Base-by-base conservation (phyloP, 805 yeast genomes). In the Debaryomyces tyrocola region DNA sequence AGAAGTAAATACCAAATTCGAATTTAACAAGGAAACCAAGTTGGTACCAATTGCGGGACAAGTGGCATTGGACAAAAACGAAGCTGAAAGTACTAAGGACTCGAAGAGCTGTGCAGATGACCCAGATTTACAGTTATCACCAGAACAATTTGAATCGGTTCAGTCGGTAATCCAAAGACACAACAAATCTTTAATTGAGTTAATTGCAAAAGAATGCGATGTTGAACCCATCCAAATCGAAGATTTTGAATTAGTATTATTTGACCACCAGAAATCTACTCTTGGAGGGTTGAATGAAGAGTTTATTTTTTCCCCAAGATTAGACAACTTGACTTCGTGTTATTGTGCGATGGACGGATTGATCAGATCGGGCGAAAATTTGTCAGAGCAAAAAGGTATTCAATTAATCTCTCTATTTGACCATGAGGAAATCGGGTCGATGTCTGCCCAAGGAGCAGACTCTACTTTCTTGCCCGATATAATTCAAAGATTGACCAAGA, bases 361-460 rank as follows among this genome's bases (percentile, higher is more conserved):
- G 41, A 69, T 87, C 35, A 78, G 78, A 46, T 69, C 88, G 2
- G 67, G 79, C 0, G 62, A 69, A 10, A 57, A 62, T 15, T 63
- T 85, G 36, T 67, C 62, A 0, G 55, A 66, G 0, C 85, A 82
- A 46, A 51, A 69, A 2, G 85, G 88, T 37, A 82, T 90, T 36
- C 83, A 86, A 59, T 64, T 91, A 60, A 76, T 90, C 45, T 84
- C 96, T 0, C 73, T 91, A 49, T 92, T 94, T 64, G 99, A 92
- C 64, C 98, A 94, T 65, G 99, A 92, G 67, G 99, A 92, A 65
- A 78, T 92, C 54, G 99, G 99, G 0, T 90, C 97, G 1, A 75
- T 83, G 7, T 86, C 96, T 14, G 96, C 96, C 11, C 97, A 92
- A 67, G 99, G 99, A 53, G 99, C 99, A 1, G 91, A 89, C 59